Evolutionary conservation across 768 basidiomycete species (phyloP).

Genomic region (Suillus fuscotomentosus): DNA sequence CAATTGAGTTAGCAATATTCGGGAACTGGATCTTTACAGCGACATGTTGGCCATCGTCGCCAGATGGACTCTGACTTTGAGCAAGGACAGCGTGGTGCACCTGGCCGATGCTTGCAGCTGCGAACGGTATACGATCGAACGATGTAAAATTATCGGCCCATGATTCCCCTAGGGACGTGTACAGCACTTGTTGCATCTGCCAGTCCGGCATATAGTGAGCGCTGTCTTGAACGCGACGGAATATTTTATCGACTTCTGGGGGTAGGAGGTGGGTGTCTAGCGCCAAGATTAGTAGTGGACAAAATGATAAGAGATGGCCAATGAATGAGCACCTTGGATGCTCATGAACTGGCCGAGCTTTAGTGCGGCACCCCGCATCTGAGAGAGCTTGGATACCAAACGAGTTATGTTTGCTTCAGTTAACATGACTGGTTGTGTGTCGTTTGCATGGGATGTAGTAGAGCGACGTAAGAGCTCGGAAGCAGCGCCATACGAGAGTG

Average conservation of each 20-base stretch:
- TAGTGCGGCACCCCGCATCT: conserved; percentile 95
- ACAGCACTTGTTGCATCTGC: conserved; percentile 93
- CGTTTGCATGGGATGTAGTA: conserved; percentile 34
- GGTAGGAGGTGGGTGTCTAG: conserved; percentile 88
- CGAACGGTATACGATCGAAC: conserved; percentile 87
- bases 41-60: conserved; percentile 48
- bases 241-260: conserved; percentile 82
- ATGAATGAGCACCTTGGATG: conserved; percentile 68
- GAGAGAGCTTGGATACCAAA: conserved; percentile 87
- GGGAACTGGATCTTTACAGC: conserved; percentile 96
- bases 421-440: conserved; percentile 66
- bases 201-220: conserved; percentile 99
- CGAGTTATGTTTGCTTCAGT: conserved; percentile 89
- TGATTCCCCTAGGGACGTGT: conserved; percentile 64
- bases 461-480: conserved; percentile 80
- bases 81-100: conserved; percentile 73
- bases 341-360: conserved; percentile 98
- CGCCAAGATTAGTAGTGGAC: neutral
- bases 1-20: conserved; percentile 82
- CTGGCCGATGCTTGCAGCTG: conserved; percentile 96
- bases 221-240: conserved; percentile 88
- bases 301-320: neutral
- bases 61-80: conserved; percentile 50
- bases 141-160: conserved; percentile 72
- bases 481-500: conserved; percentile 86